Evolutionary conservation across 78 protist species (phyloP), one percentile per base, ranked within the genome.

Genomic region (Emiliania huxleyi): DNA sequence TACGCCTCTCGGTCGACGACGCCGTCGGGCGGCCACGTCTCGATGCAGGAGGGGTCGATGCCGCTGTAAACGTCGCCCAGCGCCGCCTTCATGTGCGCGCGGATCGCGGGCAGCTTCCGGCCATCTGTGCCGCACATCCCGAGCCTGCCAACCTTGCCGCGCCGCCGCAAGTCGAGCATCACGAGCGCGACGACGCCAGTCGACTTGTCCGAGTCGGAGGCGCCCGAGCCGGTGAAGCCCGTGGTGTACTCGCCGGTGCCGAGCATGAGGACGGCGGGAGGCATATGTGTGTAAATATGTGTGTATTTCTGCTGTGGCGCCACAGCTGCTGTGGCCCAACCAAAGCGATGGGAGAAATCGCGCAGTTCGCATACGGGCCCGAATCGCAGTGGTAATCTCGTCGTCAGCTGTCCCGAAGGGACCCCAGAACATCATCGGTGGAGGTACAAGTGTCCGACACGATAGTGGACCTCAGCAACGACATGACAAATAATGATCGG

Each of bases 161-260:
- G 90, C 29, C 46, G 46, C 4, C 79, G 90, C 56, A 94, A n/a
- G 56, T 94, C 95, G 69, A 94, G 91, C 69, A 77, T 18, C 33
- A 40, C 40, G 38, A 94, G 93, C 40, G 92, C 95, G 5, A 91
- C 94, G 42, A 94, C 95, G 42, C 95, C 95, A 4, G 62, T 73
- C 71, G 5, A 38, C 91, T 94, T 94, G 91, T 94, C 95, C 18
- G 90, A 62, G 40, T 23, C 12, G 19, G 91, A 38, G n/a, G 37
- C 55, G 35, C 81, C 52, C 29, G 42, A 84, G 37, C n/a, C 71
- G 29, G 87, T 73, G 55, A 43, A 94, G 46, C 95, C 95, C 1
- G 95, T 94, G 42, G 95, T 94, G 92, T 94, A 94, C 94, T 94
- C 95, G 89, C 95, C 95, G 15, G 95, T 94, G 42, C 95, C 90